phyloP scores from a whole-genome alignment of 176 grass and related monocot species.

The Canna indica region DNA sequence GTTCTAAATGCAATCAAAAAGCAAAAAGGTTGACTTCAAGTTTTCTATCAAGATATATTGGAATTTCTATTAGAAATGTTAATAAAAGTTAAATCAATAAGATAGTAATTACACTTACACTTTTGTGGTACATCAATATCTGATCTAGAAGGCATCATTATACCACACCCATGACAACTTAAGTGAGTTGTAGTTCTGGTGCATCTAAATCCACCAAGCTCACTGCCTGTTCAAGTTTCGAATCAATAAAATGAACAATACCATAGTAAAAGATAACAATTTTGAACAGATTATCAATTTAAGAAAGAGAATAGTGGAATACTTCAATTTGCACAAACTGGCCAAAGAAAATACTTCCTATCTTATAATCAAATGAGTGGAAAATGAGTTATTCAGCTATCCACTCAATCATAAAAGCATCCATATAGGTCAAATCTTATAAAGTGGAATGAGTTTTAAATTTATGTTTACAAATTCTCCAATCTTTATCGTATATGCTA shows the following conservation, averaged over 20 bases:
- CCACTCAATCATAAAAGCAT: too few relatives aligned
- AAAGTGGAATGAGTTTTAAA: too few relatives aligned
- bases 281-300: not conserved
- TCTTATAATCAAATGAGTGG: too few relatives aligned
- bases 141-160: slow-evolving; percentile 69
- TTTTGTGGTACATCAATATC: slow-evolving; percentile 51
- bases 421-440: too few relatives aligned
- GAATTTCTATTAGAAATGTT: not conserved
- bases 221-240: slow-evolving; percentile 39
- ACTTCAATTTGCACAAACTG: too few relatives aligned
- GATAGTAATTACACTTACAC: slow-evolving; percentile 38
- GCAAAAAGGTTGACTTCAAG: too few relatives aligned
- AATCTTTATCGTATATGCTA: too few relatives aligned
- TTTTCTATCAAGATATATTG: not conserved
- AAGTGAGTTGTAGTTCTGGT: slow-evolving; percentile 49
- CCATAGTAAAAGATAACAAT: not conserved
- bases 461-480: not conserved
- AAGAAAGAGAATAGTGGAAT: too few relatives aligned
- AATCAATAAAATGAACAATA: slow-evolving; percentile 17
- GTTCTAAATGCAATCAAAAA: too few relatives aligned
- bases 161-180: slow-evolving; percentile 65
- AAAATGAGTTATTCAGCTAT: too few relatives aligned
- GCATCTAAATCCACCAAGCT: slow-evolving; percentile 87
- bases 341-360: not conserved
- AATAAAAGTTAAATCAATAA: slow-evolving; percentile 5